Conservation (phyloP, 2,329 filamentous ascomycete species). For the Epicoccum nigrum region DNA sequence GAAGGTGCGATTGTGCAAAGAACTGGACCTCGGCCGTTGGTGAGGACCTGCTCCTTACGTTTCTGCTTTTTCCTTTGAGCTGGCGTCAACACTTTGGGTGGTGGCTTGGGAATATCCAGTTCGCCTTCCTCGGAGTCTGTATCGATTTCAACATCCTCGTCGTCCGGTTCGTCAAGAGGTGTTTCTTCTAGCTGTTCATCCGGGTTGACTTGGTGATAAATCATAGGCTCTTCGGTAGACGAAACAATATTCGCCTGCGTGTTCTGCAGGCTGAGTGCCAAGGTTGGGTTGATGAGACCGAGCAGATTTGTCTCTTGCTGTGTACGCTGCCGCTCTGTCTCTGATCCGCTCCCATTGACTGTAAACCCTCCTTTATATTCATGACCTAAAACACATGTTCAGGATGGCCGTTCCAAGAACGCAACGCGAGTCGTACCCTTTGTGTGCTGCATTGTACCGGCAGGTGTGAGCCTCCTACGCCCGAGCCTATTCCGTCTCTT, state of each 20-base stretch:
- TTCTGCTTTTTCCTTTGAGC: constrained; percentile 26
- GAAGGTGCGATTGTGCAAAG: constrained; percentile 21
- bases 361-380: not conserved
- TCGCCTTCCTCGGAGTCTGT: constrained; percentile 16
- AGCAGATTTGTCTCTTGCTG: constrained; percentile 14
- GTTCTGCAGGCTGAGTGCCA: not conserved
- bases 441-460: not conserved
- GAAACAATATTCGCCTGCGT: not conserved
- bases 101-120: constrained; percentile 4
- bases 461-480: not conserved
- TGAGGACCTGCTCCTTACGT: constrained; percentile 19
- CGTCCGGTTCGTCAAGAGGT: not conserved
- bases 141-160: constrained; percentile 11
- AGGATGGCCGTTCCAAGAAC: not conserved
- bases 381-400: not conserved
- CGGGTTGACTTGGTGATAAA: not conserved
- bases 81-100: constrained; percentile 14
- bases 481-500: not conserved
- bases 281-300: constrained; percentile 15
- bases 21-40: constrained; percentile 24
- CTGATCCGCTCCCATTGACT: not conserved
- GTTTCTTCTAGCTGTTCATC: not conserved
- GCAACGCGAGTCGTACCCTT: constrained; percentile 1
- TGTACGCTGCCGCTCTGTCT: constrained; percentile 10
- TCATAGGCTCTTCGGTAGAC: not conserved